Evolutionary conservation across 2,329 filamentous ascomycete genomes (phyloP), one percentile per base, ranked within the genome.

Genomic region (Pyrenophora teres): DNA sequence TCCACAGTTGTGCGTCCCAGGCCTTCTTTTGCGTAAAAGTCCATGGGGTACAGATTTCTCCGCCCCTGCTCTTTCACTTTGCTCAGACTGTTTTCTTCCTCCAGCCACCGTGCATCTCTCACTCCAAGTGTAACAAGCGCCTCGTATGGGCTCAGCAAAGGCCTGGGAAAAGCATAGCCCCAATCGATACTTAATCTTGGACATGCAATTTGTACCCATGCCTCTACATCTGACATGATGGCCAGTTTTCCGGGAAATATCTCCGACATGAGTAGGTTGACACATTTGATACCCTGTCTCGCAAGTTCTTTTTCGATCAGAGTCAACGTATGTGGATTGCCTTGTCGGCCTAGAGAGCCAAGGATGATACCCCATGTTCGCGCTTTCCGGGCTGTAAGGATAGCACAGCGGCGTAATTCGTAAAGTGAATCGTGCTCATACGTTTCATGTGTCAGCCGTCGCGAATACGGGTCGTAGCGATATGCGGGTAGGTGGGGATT

Each of bases 181-280:
- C 94, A 99, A 76, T 99, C 94, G 62, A 99, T 99, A 73, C 93
- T 97, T 71, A 99, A 71, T 42, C 94, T 80, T n/a, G 94, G 94
- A 75, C 94, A 99, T 4, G 94, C 94, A 43, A 99, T 92, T 76
- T 99, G 94, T 33, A 99, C 93, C 94, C 94, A 99, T 65, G 92
- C 96, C 70, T 97, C 93, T 2, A 99, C 90, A 67, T 97, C 93
- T 25, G 64, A 64, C 91, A 99, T 97, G 80, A 94, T 86, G 0
- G 90, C 92, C 60, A 99, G 77, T 77, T 97, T 99, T 0, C 91
- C 92, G 0, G 95, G 94, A 72, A 97, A 97, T 47, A 99, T 97
- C 78, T 99, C 94, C 57, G 89, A 94, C 3, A 99, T 81, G 8
- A 97, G 78, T 1, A 99, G 73, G 61, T 96, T 93, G 35, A 99